These are phyloP conservation scores for Parachlorella kessleri DNA, from an alignment of 139 green algal species.

Conservation along the genomic window DNA sequence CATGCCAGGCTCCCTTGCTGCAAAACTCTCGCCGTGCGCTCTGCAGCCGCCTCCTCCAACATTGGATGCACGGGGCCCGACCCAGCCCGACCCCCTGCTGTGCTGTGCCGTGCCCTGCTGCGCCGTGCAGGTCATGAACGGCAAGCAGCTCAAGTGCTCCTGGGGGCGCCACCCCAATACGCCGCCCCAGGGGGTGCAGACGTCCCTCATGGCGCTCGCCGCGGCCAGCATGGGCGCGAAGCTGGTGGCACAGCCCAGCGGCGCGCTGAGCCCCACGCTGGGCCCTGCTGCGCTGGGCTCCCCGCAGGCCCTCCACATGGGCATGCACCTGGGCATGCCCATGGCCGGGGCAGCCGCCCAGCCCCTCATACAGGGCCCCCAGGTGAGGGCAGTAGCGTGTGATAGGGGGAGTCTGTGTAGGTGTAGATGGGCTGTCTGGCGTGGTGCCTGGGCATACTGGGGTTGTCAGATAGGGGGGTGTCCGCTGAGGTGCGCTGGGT, in stretches of 20 bases:
- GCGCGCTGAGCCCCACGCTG: neutral
- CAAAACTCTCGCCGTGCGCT: too few relatives aligned
- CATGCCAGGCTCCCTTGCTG: too few relatives aligned
- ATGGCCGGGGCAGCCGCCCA: conserved; percentile 14
- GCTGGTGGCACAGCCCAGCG: neutral
- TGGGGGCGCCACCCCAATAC: conserved; percentile 56
- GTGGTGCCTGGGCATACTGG: too few relatives aligned
- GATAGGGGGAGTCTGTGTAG: too few relatives aligned
- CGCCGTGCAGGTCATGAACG: conserved; percentile 26
- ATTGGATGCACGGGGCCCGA: too few relatives aligned
- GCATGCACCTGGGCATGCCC: conserved; percentile 16
- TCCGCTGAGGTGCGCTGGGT: too few relatives aligned
- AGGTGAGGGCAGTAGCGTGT: too few relatives aligned
- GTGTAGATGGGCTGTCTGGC: too few relatives aligned
- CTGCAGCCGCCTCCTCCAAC: too few relatives aligned
- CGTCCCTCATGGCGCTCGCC: conserved; percentile 67
- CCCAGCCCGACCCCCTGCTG: neutral
- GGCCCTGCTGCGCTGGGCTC: neutral
- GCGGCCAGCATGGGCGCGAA: conserved; percentile 6
- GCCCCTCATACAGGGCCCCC: conserved; percentile 18
- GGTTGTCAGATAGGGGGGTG: too few relatives aligned
- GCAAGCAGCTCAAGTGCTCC: conserved; percentile 57
- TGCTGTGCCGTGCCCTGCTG: neutral
- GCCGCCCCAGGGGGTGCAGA: conserved; percentile 81
- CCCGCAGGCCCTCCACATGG: neutral